Evolutionary conservation across 164 flowering plant species (phyloP).

Genomic region (Vitis labrusca): DNA sequence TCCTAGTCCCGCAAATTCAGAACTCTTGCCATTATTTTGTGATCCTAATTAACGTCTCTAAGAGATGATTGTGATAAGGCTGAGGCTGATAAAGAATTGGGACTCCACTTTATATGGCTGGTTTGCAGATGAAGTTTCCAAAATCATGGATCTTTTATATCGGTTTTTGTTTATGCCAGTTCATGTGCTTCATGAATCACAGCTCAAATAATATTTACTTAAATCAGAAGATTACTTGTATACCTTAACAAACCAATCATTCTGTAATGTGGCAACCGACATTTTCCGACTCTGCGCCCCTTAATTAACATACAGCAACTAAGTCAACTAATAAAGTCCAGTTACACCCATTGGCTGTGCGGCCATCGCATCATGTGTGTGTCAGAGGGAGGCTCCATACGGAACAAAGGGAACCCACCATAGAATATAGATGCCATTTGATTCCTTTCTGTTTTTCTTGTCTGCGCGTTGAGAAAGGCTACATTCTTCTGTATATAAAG

Average conservation of each 20-base stretch:
- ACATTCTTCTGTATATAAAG: neutral
- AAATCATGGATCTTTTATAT: no score
- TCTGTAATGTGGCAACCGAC: neutral
- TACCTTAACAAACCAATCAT: neutral
- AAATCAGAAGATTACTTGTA: no score
- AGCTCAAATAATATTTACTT: no score
- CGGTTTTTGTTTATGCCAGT: no score
- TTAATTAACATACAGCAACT: neutral
- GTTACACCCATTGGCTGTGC: neutral
- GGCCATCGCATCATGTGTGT: neutral
- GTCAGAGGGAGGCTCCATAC: neutral
- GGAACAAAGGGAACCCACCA: neutral
- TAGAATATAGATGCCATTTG: neutral
- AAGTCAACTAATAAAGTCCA: conserved; percentile 3
- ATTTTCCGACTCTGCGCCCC: neutral
- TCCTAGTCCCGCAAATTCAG: no score
- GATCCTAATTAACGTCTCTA: no score
- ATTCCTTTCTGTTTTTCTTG: neutral
- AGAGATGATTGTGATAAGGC: no score
- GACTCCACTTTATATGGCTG: no score
- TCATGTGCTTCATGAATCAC: no score
- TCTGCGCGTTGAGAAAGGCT: neutral
- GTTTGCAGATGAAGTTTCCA: no score
- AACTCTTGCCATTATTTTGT: no score
- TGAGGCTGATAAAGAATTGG: no score